Percentiles rank a stretch among this genome's conserved stretches.
These are phyloP conservation scores for Lentinula guzmanii DNA, from an alignment of 768 basidiomycete species.

Conservation along the genomic window DNA sequence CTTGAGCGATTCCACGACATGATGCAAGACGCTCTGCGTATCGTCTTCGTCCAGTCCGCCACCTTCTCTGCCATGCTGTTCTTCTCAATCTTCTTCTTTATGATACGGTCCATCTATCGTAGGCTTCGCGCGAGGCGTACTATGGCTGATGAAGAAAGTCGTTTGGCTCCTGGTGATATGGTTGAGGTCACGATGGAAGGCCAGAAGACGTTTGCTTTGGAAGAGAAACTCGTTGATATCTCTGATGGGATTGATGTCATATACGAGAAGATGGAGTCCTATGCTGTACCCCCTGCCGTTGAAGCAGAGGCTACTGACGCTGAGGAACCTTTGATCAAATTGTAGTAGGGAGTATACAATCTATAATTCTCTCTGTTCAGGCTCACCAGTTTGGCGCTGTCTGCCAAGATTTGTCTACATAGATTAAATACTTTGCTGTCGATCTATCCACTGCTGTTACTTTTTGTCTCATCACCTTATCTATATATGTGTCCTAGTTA, in stretches of 20 bases:
- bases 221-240: conserved; percentile 1
- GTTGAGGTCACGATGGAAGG: not conserved
- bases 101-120: not conserved
- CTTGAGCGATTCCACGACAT: not conserved
- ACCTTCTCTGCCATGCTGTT: not conserved
- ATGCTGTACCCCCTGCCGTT: not conserved
- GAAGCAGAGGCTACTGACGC: not conserved
- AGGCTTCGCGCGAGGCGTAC: not conserved
- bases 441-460: too few relatives aligned
- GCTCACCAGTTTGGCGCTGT: too few relatives aligned
- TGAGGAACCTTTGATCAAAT: not conserved
- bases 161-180: not conserved
- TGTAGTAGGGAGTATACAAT: not conserved
- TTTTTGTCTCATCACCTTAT: too few relatives aligned
- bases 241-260: not conserved
- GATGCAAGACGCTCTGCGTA: not conserved
- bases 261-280: conserved; percentile 1
- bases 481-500: too few relatives aligned
- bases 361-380: too few relatives aligned
- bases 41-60: not conserved
- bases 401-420: too few relatives aligned
- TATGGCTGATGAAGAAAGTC: not conserved
- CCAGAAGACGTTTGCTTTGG: not conserved
- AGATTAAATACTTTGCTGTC: too few relatives aligned
- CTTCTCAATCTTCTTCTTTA: not conserved